A percentile compares a stretch with the other conserved stretches of the same genome.
Evolutionary conservation across 2,329 filamentous ascomycete species (phyloP).

Genomic region (Hypomyces rosellus): DNA sequence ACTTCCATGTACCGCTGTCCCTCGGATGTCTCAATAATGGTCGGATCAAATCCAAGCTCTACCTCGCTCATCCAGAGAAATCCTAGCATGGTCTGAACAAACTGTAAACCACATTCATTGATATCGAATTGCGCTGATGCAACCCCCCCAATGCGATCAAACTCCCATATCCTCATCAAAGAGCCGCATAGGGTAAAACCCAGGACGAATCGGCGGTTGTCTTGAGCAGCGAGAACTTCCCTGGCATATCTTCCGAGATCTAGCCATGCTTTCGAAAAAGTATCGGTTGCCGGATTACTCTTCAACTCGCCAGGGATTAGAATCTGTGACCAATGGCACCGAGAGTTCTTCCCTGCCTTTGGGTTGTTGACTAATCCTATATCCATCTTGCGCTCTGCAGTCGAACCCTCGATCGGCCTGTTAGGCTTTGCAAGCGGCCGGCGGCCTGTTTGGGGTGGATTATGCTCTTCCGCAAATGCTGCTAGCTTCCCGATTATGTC

Average conservation of each 20-base stretch:
- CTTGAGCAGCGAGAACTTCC: conserved; percentile 36
- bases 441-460: no score
- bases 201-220: conserved; percentile 37
- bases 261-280: conserved; percentile 12
- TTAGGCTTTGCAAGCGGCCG: no score
- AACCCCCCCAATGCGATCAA: conserved; percentile 40
- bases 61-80: conserved; percentile 26
- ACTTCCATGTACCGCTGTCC: no score
- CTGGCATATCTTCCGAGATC: conserved; percentile 39
- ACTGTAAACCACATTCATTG: conserved; percentile 33
- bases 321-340: no score
- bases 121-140: conserved; percentile 40
- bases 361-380: no score
- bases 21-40: no score
- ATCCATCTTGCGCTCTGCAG: no score
- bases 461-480: no score
- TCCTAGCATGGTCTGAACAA: conserved; percentile 35
- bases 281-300: background rate
- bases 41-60: conserved; percentile 39
- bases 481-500: no score
- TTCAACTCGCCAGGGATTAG: no score
- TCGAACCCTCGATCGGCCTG: no score
- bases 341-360: no score
- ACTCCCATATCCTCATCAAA: conserved; percentile 40
- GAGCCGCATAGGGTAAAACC: conserved; percentile 42